Conservation (phyloP, 2,329 filamentous ascomycete species). For the Xylaria sp. region DNA sequence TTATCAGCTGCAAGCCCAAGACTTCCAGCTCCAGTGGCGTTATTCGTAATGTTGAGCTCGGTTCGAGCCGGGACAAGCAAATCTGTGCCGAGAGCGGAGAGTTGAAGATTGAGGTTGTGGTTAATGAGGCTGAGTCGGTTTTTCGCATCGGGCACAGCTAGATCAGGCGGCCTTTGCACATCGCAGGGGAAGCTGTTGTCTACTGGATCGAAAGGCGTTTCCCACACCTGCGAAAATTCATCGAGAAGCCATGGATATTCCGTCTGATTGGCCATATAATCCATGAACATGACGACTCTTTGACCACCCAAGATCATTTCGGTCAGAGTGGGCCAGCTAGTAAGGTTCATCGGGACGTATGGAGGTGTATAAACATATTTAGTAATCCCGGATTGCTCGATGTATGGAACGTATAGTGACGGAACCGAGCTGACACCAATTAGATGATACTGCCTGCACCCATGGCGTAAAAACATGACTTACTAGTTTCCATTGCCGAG, state of each 20-base stretch:
- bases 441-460: conserved; percentile 15
- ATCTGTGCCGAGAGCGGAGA: conserved; percentile 71
- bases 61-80: conserved; percentile 78
- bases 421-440: conserved; percentile 56
- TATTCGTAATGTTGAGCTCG: conserved; percentile 77
- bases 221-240: conserved; percentile 89
- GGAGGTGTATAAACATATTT: conserved; percentile 79
- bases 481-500: conserved; percentile 83
- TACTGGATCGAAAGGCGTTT: conserved; percentile 83
- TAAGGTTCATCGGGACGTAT: conserved; percentile 73
- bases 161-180: conserved; percentile 77
- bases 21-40: conserved; percentile 70
- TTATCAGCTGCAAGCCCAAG: conserved; percentile 71
- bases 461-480: conserved; percentile 15
- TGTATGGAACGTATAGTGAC: conserved; percentile 72
- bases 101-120: conserved; percentile 87
- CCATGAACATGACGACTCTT: conserved; percentile 82
- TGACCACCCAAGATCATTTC: conserved; percentile 77
- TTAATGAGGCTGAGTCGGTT: conserved; percentile 83
- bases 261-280: conserved; percentile 84
- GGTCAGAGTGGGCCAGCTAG: conserved; percentile 85
- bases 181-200: conserved; percentile 77
- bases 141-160: conserved; percentile 63
- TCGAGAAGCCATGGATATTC: conserved; percentile 85
- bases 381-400: conserved; percentile 76